These are phyloP conservation scores for Globisporangium yorkense DNA, from an alignment of 352 stramenopile species.

Conservation along the genomic window DNA sequence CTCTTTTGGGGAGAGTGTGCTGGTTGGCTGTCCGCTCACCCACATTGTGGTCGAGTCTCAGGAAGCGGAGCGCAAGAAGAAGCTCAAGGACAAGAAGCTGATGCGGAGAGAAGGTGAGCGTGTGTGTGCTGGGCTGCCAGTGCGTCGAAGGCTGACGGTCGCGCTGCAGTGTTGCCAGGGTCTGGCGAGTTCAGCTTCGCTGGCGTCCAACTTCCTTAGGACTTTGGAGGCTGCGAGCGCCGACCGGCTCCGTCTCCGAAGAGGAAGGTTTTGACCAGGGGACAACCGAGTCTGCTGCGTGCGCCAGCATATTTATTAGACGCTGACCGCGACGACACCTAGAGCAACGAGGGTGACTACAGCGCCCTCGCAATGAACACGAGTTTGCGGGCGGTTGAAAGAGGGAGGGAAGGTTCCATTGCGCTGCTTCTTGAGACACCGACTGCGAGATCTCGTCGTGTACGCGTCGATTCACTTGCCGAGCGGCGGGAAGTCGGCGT, in stretches of 20 bases:
- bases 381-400: too few relatives aligned
- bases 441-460: neutral
- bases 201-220: constrained; percentile 2
- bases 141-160: neutral
- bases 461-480: constrained; percentile 32
- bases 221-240: too few relatives aligned
- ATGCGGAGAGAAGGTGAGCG: constrained; percentile 48
- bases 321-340: too few relatives aligned
- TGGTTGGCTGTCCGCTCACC: neutral
- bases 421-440: neutral
- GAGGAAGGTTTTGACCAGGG: too few relatives aligned
- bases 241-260: too few relatives aligned
- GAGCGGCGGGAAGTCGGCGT: constrained; percentile 71
- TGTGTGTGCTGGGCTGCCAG: neutral
- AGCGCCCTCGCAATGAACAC: too few relatives aligned
- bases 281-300: too few relatives aligned
- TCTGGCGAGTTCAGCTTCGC: neutral
- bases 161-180: neutral
- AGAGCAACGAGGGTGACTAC: too few relatives aligned
- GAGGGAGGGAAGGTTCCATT: too few relatives aligned
- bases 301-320: too few relatives aligned
- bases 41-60: constrained; percentile 9
- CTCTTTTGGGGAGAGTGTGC: neutral
- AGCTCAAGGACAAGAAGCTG: constrained; percentile 67
- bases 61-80: constrained; percentile 67